These are phyloP conservation scores for Trichophyton rubrum DNA, from an alignment of 2,329 filamentous ascomycete genomes.

Conservation along the genomic window DNA sequence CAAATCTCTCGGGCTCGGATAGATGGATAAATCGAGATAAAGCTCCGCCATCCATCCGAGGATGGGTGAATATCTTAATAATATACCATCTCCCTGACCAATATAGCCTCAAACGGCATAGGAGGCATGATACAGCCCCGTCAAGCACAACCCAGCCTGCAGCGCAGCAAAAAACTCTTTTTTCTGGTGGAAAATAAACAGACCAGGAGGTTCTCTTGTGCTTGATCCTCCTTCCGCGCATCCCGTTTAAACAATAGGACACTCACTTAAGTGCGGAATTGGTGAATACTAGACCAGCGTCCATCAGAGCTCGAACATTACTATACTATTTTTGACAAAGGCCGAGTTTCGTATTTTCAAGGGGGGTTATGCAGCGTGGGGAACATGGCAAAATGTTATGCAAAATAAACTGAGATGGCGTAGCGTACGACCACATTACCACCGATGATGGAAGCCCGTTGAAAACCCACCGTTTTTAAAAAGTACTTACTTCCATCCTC, in stretches of 20 bases:
- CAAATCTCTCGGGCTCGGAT: conserved; percentile 1
- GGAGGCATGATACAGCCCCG: neutral
- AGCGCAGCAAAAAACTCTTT: neutral
- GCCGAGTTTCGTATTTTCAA: neutral
- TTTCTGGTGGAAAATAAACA: neutral
- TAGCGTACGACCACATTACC: neutral
- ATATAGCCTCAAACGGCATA: neutral
- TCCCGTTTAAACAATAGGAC: too few species aligned
- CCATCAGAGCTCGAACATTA: neutral
- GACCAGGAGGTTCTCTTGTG: neutral
- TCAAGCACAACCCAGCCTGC: neutral
- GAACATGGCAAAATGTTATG: neutral
- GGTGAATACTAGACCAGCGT: neutral
- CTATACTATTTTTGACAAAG: neutral
- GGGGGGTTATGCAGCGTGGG: neutral
- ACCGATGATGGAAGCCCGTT: neutral
- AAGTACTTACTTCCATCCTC: neutral
- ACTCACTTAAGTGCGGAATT: neutral
- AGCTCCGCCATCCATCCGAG: neutral
- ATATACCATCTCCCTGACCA: neutral
- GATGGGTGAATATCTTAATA: neutral
- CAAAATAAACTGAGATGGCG: neutral
- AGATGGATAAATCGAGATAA: conserved; percentile 2
- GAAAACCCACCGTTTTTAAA: neutral
- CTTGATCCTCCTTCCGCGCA: neutral